Percentiles rank a stretch among this genome's conserved stretches.
Conservation (phyloP, 2,329 filamentous ascomycete genomes). For the Fusarium chuoi region DNA sequence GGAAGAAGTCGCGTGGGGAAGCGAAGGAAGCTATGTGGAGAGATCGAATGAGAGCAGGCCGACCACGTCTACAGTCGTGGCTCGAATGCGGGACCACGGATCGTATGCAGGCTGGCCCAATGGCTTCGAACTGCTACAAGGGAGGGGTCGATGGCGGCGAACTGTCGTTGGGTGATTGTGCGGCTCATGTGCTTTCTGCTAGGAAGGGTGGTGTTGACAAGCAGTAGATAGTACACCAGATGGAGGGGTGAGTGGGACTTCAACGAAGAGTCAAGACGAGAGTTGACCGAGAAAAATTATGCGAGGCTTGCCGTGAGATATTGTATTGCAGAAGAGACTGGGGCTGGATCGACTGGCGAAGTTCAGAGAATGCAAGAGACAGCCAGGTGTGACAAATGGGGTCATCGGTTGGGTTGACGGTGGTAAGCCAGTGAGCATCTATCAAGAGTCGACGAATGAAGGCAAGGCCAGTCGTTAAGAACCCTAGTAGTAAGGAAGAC, state of each 20-base stretch:
- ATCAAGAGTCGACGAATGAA: slow-evolving; percentile 39
- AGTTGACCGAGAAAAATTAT: slow-evolving; percentile 29
- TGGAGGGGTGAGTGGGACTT: slow-evolving; percentile 43
- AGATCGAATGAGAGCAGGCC: slow-evolving; percentile 49
- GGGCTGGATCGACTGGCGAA: slow-evolving; percentile 25
- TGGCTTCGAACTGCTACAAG: slow-evolving; percentile 46
- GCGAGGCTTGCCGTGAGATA: slow-evolving; percentile 5
- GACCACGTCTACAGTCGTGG: slow-evolving; percentile 52
- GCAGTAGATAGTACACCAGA: slow-evolving; percentile 36
- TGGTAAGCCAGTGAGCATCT: slow-evolving; percentile 37
- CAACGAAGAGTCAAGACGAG: slow-evolving; percentile 25
- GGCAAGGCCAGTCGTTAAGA: slow-evolving; percentile 21
- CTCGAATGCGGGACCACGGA: slow-evolving; percentile 53
- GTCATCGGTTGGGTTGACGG: slow-evolving; percentile 33
- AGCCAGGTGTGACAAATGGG: slow-evolving; percentile 32
- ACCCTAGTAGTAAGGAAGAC: slow-evolving; percentile 26
- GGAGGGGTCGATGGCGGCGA: slow-evolving; percentile 43
- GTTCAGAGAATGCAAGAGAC: slow-evolving; percentile 34
- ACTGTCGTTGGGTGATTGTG: slow-evolving; percentile 44
- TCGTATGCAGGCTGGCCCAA: slow-evolving; percentile 53
- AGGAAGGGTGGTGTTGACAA: slow-evolving; percentile 44
- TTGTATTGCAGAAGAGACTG: not conserved
- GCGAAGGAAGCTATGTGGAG: slow-evolving; percentile 46
- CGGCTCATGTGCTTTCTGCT: slow-evolving; percentile 42
- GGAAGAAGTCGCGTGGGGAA: slow-evolving; percentile 51